Percentiles rank a stretch among this genome's conserved stretches.
Conservation (phyloP, 805 yeast species). For the Suhomyces canberraensis region DNA sequence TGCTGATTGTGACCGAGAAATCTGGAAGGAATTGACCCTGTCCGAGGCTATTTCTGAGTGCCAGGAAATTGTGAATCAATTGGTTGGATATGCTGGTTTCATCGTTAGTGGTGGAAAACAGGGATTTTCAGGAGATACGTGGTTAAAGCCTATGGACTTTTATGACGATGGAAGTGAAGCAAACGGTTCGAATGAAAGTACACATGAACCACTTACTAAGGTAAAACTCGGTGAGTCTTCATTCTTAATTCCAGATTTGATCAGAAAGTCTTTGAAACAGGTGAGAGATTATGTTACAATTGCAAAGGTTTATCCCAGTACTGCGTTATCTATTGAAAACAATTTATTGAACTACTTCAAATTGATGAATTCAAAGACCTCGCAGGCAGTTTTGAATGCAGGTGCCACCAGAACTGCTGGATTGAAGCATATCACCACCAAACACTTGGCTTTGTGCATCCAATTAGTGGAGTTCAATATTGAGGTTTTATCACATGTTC, state of each 20-base stretch:
- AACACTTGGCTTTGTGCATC: constrained; percentile 64
- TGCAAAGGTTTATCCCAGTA: constrained; percentile 52
- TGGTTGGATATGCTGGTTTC: constrained; percentile 23
- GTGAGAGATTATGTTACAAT: constrained; percentile 56
- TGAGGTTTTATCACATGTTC: constrained; percentile 36
- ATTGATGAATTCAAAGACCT: constrained; percentile 50
- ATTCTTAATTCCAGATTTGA: constrained; percentile 31
- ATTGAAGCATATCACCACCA: constrained; percentile 67
- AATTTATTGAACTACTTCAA: constrained; percentile 44
- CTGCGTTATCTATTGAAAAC: constrained; percentile 37
- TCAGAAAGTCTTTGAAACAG: constrained; percentile 18
- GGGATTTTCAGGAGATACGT: constrained; percentile 25
- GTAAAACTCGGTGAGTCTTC: constrained; percentile 16
- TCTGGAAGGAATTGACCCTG: constrained; percentile 76
- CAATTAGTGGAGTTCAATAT: constrained; percentile 53
- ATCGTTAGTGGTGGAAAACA: constrained; percentile 16
- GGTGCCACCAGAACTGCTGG: constrained; percentile 77
- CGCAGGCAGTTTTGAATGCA: constrained; percentile 65
- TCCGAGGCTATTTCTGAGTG: constrained; percentile 28
- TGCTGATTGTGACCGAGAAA: constrained; percentile 57
- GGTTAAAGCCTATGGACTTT: constrained; percentile 27
- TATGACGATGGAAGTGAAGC: constrained; percentile 9
- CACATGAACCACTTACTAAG: constrained; percentile 2
- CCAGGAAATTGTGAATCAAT: constrained; percentile 25
- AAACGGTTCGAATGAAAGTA: background rate